Base-by-base conservation (phyloP, 2,329 filamentous ascomycete genomes). In the Colletotrichum sp. region DNA sequence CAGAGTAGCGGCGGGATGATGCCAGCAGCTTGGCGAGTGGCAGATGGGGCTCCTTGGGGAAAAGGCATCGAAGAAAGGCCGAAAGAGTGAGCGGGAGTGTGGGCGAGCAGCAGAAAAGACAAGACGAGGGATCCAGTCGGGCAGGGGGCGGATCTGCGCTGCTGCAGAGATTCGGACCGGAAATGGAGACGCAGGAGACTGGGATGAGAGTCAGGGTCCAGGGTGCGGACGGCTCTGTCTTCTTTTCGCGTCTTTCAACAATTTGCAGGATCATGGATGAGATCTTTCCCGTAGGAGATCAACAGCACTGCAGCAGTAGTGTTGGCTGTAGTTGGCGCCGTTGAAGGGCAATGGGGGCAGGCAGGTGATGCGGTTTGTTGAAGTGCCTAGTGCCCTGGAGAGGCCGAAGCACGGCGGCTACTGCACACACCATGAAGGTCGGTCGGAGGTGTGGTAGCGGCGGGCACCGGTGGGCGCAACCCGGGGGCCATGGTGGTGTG, bases 61-160 rank as follows among this genome's bases (percentile, higher is more conserved):
- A 71, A 52, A 71, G 16, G 61, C 48, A 71, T 60, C 72, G 68
- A 75, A 38, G 72, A 75, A 71, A 55, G 68, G 36, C 72, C 68
- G 72, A 75, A 55, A n/a, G 13, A 75, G 68, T 15, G 48, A 75
- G 72, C 72, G 72, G 68, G n/a, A 56, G 30, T 75, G 36, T 34
- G 67, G 48, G 68, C 72, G 72, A 66, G 8, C 21, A 32, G 43
- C 43, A 62, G 48, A 24, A 24, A 60, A 24, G 12, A 34, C 12
- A 55, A 8, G 24, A 24, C 13, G 38, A 30, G 15, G 62, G 30
- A 56, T 16, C 32, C 21, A 52, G 56, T 21, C 8, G 65, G 26
- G 30, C 26, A 21, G 26, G 30, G 26, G 43, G 52, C 36, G 18
- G 24, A 73, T 21, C 10, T 69, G 64, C 30, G 28, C 43, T 52